Percentiles rank a stretch among this genome's conserved stretches.
These are phyloP conservation scores for Ogataea hybrid DNA, from an alignment of 1,139 yeast genomes.

Conservation along the genomic window DNA sequence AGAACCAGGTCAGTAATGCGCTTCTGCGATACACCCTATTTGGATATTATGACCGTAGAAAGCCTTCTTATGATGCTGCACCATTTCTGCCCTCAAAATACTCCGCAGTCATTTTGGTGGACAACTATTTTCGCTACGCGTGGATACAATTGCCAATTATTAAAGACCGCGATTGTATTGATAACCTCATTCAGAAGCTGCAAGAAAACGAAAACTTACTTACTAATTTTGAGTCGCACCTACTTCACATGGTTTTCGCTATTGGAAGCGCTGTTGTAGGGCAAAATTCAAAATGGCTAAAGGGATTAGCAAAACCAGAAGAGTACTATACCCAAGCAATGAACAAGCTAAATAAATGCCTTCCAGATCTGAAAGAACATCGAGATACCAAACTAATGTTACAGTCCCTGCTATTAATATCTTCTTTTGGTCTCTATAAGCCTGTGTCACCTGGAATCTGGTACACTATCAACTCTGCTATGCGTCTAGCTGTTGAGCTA, in stretches of 20 bases:
- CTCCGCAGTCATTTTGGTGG: neutral
- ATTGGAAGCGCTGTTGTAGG: neutral
- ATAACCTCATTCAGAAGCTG: neutral
- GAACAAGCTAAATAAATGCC: neutral
- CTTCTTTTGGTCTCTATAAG: conserved; percentile 10
- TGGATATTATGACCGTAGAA: neutral
- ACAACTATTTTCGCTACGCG: neutral
- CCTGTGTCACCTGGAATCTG: conserved; percentile 4
- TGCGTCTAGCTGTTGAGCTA: conserved; percentile 2
- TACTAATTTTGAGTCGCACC: neutral
- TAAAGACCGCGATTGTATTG: neutral
- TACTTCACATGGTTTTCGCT: neutral
- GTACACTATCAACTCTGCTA: conserved; percentile 2
- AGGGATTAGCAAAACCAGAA: neutral
- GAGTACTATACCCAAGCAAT: neutral
- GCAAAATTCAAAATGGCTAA: neutral
- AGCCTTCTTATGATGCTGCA: neutral
- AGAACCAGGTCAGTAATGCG: neutral
- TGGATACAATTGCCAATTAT: neutral
- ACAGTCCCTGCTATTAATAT: conserved; percentile 4
- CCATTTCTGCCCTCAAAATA: neutral
- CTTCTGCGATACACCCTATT: neutral
- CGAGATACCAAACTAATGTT: neutral
- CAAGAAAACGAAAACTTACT: neutral
- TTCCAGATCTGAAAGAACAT: neutral